phyloP scores from a whole-genome alignment of 805 yeast species.

The Cyberlindnera mrakii region DNA sequence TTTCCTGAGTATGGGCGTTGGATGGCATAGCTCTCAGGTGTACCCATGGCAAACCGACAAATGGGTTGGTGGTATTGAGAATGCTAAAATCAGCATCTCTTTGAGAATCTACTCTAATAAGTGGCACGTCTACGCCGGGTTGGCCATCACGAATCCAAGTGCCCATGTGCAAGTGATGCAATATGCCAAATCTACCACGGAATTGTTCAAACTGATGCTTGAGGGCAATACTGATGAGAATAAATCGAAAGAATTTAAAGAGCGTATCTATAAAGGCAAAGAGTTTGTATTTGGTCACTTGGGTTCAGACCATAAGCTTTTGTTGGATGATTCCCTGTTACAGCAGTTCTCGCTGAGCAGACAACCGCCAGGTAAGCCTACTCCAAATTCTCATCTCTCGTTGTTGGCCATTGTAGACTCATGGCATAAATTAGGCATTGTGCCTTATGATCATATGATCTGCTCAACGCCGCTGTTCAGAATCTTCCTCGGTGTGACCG shows the following conservation, averaged over 20 bases:
- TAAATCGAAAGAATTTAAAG: conserved; percentile 47
- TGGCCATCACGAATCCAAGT: conserved; percentile 91
- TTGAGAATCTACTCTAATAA: conserved; percentile 86
- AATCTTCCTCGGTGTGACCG: conserved; percentile 90
- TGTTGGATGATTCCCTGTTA: conserved; percentile 72
- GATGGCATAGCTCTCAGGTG: conserved; percentile 78
- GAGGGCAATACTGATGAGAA: conserved; percentile 32
- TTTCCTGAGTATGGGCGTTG: conserved; percentile 92
- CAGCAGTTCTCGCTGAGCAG: conserved; percentile 74
- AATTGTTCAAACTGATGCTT: conserved; percentile 77
- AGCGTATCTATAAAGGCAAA: conserved; percentile 61
- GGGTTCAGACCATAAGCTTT: conserved; percentile 47
- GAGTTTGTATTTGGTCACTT: conserved; percentile 71
- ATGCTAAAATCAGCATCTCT: conserved; percentile 91
- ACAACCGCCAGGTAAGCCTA: conserved; percentile 55
- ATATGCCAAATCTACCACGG: conserved; percentile 80
- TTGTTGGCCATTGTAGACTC: conserved; percentile 88
- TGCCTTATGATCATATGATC: conserved; percentile 94
- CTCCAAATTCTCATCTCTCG: conserved; percentile 87
- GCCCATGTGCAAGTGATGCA: conserved; percentile 90
- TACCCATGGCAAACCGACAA: conserved; percentile 88
- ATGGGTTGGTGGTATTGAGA: conserved; percentile 93
- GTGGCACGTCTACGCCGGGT: conserved; percentile 98
- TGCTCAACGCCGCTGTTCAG: conserved; percentile 93
- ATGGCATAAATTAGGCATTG: conserved; percentile 80